These are phyloP conservation scores for Mycena haematopus DNA, from an alignment of 768 basidiomycete genomes.

Conservation along the genomic window DNA sequence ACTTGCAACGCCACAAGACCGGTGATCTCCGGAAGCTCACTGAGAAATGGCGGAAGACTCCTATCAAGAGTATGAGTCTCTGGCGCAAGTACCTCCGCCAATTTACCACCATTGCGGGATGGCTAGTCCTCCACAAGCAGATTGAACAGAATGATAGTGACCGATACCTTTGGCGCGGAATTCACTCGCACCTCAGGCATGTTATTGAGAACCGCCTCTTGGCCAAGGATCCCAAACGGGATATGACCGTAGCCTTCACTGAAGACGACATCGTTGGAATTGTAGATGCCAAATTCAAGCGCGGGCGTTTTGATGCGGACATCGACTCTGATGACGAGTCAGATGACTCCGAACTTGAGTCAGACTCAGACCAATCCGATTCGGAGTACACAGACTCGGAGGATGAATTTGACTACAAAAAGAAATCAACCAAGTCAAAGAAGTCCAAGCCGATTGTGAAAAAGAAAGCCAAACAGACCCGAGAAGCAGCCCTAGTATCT, in stretches of 20 bases:
- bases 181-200: background rate
- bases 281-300: background rate
- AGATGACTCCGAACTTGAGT: background rate
- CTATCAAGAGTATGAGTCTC: background rate
- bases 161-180: conserved; percentile 11
- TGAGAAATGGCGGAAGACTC: conserved; percentile 2
- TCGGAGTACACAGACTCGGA: background rate
- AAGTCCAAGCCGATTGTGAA: background rate
- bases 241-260: background rate
- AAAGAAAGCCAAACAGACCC: background rate
- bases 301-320: conserved; percentile 6
- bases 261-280: background rate
- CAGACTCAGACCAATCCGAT: background rate
- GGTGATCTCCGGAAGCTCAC: background rate
- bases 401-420: background rate
- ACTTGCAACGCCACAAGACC: background rate
- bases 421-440: background rate
- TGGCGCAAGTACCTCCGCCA: conserved; percentile 2
- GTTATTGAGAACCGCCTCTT: conserved; percentile 8
- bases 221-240: conserved; percentile 3
- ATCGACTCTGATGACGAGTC: background rate
- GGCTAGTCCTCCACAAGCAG: background rate
- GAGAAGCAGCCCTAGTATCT: background rate
- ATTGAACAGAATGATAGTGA: background rate
- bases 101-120: conserved; percentile 9